These are phyloP conservation scores for Coemansia sp. DNA, from an alignment of 192 early-diverging fungal genomes.

Conservation along the genomic window DNA sequence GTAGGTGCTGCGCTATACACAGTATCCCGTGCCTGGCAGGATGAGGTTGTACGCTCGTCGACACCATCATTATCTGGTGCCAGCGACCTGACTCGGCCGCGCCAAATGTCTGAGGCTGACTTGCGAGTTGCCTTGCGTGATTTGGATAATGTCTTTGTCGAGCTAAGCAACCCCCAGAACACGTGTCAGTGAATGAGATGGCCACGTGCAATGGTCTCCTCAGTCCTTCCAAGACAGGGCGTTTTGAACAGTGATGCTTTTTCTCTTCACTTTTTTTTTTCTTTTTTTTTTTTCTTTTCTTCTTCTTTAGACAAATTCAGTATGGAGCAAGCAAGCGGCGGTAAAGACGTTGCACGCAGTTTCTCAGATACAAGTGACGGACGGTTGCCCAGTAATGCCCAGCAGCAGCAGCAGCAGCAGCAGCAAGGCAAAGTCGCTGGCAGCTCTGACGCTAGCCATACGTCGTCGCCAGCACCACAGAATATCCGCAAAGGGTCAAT, in stretches of 20 bases:
- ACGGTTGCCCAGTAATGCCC: constrained; percentile 29
- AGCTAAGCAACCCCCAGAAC: constrained; percentile 4
- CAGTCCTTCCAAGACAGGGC: too few relatives aligned
- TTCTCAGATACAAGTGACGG: constrained; percentile 14
- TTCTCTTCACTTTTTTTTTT: not conserved
- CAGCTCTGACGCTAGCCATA: not conserved
- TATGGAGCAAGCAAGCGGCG: not conserved
- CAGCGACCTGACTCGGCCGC: not conserved
- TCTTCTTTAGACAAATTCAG: not conserved
- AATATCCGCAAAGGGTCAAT: constrained; percentile 18
- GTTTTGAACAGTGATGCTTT: too few relatives aligned
- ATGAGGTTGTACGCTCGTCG: constrained; percentile 25
- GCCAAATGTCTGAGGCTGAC: constrained; percentile 16
- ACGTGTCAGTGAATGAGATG: not conserved
- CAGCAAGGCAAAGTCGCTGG: not conserved
- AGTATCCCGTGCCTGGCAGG: constrained; percentile 38
- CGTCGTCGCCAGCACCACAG: constrained; percentile 11
- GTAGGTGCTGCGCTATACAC: constrained; percentile 24
- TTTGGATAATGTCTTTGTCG: constrained; percentile 13
- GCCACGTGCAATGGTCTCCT: not conserved
- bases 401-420: not conserved
- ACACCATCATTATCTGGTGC: not conserved
- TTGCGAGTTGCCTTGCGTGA: constrained; percentile 22
- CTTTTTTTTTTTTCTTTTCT: not conserved
- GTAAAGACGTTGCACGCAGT: not conserved